A percentile compares a stretch with the other conserved stretches of the same genome.
These are phyloP conservation scores for Gyrodon lividus DNA, from an alignment of 768 basidiomycete species.

Conservation along the genomic window DNA sequence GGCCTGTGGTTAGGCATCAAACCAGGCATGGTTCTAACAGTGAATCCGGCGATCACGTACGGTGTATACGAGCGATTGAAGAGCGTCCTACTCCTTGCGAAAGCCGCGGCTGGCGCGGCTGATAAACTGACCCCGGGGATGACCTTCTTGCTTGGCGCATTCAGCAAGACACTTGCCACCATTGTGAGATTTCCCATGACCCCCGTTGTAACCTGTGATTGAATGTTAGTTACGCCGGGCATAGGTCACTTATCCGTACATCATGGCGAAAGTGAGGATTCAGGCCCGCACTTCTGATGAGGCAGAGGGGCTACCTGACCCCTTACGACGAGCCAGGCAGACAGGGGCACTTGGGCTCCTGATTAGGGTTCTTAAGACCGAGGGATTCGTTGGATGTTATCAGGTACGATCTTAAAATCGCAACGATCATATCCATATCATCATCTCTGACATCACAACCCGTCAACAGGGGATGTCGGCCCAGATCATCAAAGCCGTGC, in stretches of 20 bases:
- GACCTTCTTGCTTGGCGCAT: conserved; percentile 84
- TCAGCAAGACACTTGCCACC: conserved; percentile 94
- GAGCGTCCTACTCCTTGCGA: conserved; percentile 59
- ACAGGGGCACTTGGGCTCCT: conserved; percentile 80
- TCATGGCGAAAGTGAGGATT: conserved; percentile 95
- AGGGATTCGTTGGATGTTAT: conserved; percentile 94
- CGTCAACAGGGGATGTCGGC: conserved; percentile 83
- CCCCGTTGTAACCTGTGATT: not conserved
- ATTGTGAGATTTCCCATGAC: conserved; percentile 53
- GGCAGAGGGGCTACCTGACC: conserved; percentile 18
- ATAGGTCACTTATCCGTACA: conserved; percentile 93
- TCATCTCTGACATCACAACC: not conserved
- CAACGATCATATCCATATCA: not conserved
- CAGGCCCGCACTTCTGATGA: conserved; percentile 74
- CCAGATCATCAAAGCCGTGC: conserved; percentile 92
- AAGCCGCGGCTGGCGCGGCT: conserved; percentile 40
- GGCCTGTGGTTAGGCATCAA: conserved; percentile 93
- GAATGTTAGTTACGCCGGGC: not conserved
- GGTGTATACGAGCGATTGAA: conserved; percentile 94
- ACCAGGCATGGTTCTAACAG: conserved; percentile 91
- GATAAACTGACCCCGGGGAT: conserved; percentile 73
- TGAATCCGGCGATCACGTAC: conserved; percentile 97
- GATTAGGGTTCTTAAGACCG: conserved; percentile 60
- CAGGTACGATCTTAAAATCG: conserved; percentile 53
- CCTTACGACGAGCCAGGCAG: conserved; percentile 37